Conservation (phyloP, 2,329 filamentous ascomycete species). For the Periconia sp. region DNA sequence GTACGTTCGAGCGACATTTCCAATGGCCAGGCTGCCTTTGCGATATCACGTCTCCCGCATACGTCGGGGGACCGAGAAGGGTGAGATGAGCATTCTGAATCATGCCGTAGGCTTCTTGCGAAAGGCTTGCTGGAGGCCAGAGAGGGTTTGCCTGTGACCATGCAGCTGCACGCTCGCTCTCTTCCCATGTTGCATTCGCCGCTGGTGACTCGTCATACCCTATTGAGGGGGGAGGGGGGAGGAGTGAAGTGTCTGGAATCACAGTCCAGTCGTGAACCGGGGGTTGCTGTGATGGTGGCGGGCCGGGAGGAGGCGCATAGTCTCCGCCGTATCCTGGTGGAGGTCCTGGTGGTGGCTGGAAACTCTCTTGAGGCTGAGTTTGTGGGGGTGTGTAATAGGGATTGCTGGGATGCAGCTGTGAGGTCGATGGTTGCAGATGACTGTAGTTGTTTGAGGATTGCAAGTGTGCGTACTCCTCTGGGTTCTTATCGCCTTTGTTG, state of each 20-base stretch:
- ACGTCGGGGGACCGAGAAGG: conserved; percentile 34
- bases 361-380: conserved; percentile 26
- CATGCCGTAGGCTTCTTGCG: conserved; percentile 50
- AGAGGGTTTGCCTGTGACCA: conserved; percentile 69
- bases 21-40: conserved; percentile 48
- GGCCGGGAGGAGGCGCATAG: conserved; percentile 26
- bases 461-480: conserved; percentile 9
- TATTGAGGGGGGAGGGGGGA: conserved; percentile 72
- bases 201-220: conserved; percentile 66
- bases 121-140: conserved; percentile 54
- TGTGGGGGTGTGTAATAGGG: conserved; percentile 20
- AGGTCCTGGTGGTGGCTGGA: conserved; percentile 32
- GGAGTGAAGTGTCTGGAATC: conserved; percentile 71
- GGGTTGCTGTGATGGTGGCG: conserved; percentile 33
- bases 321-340: conserved; percentile 22
- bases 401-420: conserved; percentile 25
- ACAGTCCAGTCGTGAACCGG: conserved; percentile 68
- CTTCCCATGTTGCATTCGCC: conserved; percentile 67
- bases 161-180: conserved; percentile 64
- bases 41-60: conserved; percentile 43
- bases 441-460: conserved; percentile 9
- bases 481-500: conserved; percentile 25
- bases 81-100: conserved; percentile 56
- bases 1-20: conserved; percentile 48
- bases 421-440: conserved; percentile 13